Evolutionary conservation across 2,329 filamentous ascomycete species (phyloP), one percentile per base, ranked within the genome.

Genomic region (Huntiella bhutanensis): DNA sequence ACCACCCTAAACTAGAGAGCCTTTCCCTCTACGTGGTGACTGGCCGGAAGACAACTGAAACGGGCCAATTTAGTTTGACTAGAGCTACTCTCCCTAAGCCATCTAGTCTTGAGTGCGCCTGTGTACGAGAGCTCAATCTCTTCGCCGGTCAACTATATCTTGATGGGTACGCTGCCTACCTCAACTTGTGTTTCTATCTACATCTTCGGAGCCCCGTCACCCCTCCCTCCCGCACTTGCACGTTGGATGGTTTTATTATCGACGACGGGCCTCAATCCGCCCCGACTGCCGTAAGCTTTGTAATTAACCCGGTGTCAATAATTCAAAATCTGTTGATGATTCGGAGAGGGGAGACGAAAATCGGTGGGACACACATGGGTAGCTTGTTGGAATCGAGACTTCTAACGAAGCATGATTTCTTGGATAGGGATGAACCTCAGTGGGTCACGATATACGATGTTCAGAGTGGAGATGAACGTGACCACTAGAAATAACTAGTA

Each of bases 131-230:
- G 47, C 63, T 84, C 0, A 78, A 80, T 38, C 58, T 84, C 0
- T 83, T 85, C 46, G 64, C 80, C 0, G 80, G 80, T 0, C 75
- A 80, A 46, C 62, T 83, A 0, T 84, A 83, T 52, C 61, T 83
- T 7, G 57, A 55, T 0, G 66, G 63, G 0, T 71, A 65, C 38
- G 48, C 59, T 0, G 69, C 80, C 45, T 85, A 83, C 51, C 51
- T 56, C 0, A 55, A 60, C 1, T 54, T 69, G 0, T 78, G 74
- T 50, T 55, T 61, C 1, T 67, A 66, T 37, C 58, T 82, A 0
- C 69, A 74, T 0, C 54, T 80, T 0, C 57, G 62, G 0, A 62
- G 57, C 49, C 42, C 46, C 0, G 34, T 47, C 8, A 36, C 50
- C 6, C 41, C 47, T 3, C 50, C 53, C 1, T 54, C 52, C 2